Base-by-base conservation (phyloP, 352 stramenopile genomes). In the Globisporangium spinosum region DNA sequence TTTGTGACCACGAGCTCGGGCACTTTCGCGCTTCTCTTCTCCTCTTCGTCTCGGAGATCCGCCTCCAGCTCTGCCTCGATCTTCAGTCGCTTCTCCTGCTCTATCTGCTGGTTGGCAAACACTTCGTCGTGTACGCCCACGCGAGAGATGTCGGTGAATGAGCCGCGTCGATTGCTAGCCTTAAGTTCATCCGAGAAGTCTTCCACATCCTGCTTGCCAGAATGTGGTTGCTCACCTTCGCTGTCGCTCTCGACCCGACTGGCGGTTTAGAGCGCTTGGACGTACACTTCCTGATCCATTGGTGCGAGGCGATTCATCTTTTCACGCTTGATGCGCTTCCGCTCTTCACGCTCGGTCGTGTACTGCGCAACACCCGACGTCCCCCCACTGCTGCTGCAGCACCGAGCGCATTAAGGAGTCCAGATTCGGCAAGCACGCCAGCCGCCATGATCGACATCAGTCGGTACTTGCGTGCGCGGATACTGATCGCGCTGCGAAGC, bases 401-500 rank as follows among this genome's bases (percentile, higher is more conserved):
- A 3, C 80, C 77, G 20, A 90, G 62, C 1, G 79, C 76, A 8
- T 69, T 83, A 23, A 93, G 89, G 35, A 93, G 68, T 2, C 83
- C 80, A 0, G 82, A 74, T 35, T 86, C 78, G 2, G 74, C 76
- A 0, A 93, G 59, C 7, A 93, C 68, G 10, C 77, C 77, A 2
- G 78, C 74, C 4, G 80, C 84, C 5, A 93, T 56, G 17, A 90
- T 81, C 7, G 82, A 82, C 77, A 93, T 84, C 13, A 93, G 60
- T 0, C 80, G 38, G 38, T 45, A 45, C 38, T 45, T 13, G 13
- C 12, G 38, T 3, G 12, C 13, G 38, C 38, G 38, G 38, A 45
- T 45, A 45, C 38, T 45, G 38, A 45, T 20, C 38, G 13, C 38
- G 7, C 12, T 45, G 38, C 13, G 38, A 45, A 45, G 38, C 38